phyloP scores from a whole-genome alignment of 495 filamentous ascomycete genomes.

The Halenospora varia region DNA sequence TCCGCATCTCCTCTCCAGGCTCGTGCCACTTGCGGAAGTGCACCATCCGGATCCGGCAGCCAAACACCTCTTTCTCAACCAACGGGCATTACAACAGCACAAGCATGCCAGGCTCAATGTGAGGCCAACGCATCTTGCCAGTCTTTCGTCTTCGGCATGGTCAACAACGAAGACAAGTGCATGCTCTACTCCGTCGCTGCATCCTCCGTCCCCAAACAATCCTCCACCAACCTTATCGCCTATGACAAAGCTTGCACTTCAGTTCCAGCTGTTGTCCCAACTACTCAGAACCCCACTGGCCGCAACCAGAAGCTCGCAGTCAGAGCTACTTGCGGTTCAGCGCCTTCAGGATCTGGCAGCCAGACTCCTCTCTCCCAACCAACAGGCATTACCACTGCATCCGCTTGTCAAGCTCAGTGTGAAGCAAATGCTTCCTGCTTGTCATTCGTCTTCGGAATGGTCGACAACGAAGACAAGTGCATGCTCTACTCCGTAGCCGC shows the following conservation, averaged over 20 bases:
- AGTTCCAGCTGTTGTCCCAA: conserved; percentile 12
- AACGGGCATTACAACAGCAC: conserved; percentile 16
- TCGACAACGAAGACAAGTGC: conserved; percentile 19
- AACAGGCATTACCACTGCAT: background rate
- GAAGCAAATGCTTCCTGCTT: conserved; percentile 17
- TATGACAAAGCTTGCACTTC: conserved; percentile 17
- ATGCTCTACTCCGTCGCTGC: conserved; percentile 20
- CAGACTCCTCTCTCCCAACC: conserved; percentile 1
- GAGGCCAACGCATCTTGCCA: conserved; percentile 24
- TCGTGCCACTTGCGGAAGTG: conserved; percentile 12
- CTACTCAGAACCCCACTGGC: conserved; percentile 12
- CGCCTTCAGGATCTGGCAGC: background rate
- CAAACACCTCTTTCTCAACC: conserved; percentile 14
- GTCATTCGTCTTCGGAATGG: conserved; percentile 22
- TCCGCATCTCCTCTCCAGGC: background rate
- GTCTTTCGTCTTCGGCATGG: conserved; percentile 25
- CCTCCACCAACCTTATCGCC: conserved; percentile 13
- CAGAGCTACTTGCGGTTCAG: background rate
- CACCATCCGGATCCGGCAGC: conserved; percentile 5
- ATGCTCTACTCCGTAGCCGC: conserved; percentile 8
- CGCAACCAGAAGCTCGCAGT: background rate
- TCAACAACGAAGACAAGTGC: conserved; percentile 22
- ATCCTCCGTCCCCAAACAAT: conserved; percentile 8
- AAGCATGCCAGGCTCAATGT: conserved; percentile 22
- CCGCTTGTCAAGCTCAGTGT: conserved; percentile 1